Base-by-base conservation (phyloP, 2,329 filamentous ascomycete genomes). In the Diaporthe longicolla region DNA sequence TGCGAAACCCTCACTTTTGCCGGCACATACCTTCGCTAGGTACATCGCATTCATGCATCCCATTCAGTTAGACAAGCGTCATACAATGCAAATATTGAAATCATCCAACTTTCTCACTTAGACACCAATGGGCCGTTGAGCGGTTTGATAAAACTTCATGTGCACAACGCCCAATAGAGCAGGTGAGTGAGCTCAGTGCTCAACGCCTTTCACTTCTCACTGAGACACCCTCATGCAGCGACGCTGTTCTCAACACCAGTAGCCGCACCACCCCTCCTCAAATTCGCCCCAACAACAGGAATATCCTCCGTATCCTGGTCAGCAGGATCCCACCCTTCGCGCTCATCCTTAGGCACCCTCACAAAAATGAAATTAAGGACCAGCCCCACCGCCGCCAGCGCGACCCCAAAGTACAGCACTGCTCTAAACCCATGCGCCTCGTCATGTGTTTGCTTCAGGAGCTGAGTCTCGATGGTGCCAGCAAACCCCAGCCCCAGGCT, bases 351-450 rank as follows among this genome's bases (percentile, higher is more conserved):
- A 0, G 82, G 81, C 75, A 86, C 82, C 35, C 84, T 77, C 17
- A 86, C 83, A 75, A 82, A 84, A 1, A 81, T 37, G 29, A 84
- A 74, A 32, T 82, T 82, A 35, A 86, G 75, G 26, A 83, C 61
- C 1, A 83, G 74, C 0, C 82, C 82, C 3, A 79, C 73, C 15
- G 80, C 75, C 43, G 84, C 82, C n/a, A 83, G 76, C 0, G 77
- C 84, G 17, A 82, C 77, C 0, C 79, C 83, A 76, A 86, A 83
- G 77, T 84, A 86, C 76, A 85, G 80, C 4, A 85, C 85, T 17
- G 81, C 81, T 4, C 82, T 78, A 71, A 84, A 81, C 4, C 84
- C 84, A 4, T 74, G 73, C 4, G 85, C 77, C 5, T 79, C 76
- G 43, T 79, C 70, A 32, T 61, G 54, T 5, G 61, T 19, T n/a